Conservation (phyloP, 2,329 filamentous ascomycete genomes). For the Colletotrichum theobromicola region DNA sequence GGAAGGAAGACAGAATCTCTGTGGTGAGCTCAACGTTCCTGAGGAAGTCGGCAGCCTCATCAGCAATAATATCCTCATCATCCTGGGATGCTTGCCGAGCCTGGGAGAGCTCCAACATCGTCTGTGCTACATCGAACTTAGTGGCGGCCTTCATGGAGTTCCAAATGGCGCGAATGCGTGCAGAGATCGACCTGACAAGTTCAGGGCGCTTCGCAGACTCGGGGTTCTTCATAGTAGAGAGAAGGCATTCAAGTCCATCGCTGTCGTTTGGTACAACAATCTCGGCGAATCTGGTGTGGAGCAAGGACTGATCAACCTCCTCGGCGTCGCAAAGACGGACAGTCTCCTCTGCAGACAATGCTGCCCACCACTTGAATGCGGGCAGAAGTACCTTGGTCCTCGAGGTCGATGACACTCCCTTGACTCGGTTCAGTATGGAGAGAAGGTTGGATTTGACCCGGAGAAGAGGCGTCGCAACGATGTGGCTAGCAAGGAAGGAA, state of each 20-base stretch:
- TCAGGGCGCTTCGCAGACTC: constrained; percentile 45
- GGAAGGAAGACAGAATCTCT: constrained; percentile 72
- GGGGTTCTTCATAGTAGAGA: constrained; percentile 50
- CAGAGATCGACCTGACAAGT: constrained; percentile 71
- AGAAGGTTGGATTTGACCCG: constrained; percentile 75
- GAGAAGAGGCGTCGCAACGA: constrained; percentile 70
- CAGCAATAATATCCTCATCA: constrained; percentile 46
- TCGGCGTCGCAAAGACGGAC: constrained; percentile 43
- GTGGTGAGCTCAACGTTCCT: constrained; percentile 76
- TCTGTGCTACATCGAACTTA: constrained; percentile 63
- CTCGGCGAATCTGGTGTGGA: constrained; percentile 53
- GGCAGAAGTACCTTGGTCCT: constrained; percentile 81
- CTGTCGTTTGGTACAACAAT: constrained; percentile 60
- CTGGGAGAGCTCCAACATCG: constrained; percentile 67
- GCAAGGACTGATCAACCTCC: constrained; percentile 44
- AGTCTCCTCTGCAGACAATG: constrained; percentile 56
- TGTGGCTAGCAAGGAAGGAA: constrained; percentile 76
- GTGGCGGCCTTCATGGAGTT: constrained; percentile 68
- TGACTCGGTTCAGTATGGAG: constrained; percentile 73
- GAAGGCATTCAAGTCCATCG: constrained; percentile 56
- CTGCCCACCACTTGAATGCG: constrained; percentile 72
- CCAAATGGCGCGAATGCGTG: constrained; percentile 76
- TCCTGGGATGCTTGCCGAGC: constrained; percentile 46
- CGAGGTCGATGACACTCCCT: constrained; percentile 70
- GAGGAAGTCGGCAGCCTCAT: constrained; percentile 74